Evolutionary conservation across 169 alveolate genomes (phyloP).

Genomic region (Neospora caninum): DNA sequence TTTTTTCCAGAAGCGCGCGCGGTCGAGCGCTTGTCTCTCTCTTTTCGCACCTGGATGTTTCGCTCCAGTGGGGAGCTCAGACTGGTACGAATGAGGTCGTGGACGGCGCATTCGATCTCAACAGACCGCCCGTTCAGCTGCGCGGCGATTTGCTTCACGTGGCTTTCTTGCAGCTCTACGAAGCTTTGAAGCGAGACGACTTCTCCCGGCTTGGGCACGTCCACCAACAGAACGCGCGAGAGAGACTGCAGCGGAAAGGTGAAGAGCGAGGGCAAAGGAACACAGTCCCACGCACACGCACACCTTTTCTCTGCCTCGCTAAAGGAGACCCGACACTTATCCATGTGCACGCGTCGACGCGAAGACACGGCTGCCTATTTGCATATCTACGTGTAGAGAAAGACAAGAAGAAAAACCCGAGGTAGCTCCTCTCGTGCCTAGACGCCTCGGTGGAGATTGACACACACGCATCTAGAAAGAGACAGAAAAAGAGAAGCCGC

Average conservation of each 20-base stretch:
- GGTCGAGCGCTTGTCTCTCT: background rate
- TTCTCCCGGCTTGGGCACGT: conserved; percentile 88
- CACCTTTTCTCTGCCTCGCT: too few relatives aligned
- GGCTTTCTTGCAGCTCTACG: conserved; percentile 87
- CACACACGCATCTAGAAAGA: too few relatives aligned
- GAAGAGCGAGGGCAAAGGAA: background rate
- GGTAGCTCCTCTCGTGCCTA: too few relatives aligned
- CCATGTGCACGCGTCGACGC: too few relatives aligned
- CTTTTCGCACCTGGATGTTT: conserved; percentile 74
- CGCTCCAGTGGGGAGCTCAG: conserved; percentile 89
- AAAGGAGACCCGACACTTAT: too few relatives aligned
- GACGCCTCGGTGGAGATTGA: too few relatives aligned
- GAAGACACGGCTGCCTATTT: too few relatives aligned
- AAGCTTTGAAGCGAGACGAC: conserved; percentile 88
- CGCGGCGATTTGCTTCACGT: conserved; percentile 85
- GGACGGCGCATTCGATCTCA: conserved; percentile 93
- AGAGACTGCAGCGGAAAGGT: conserved; percentile 54
- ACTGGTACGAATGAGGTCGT: conserved; percentile 88
- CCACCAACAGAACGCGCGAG: conserved; percentile 85
- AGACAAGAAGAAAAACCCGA: background rate
- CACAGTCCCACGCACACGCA: too few relatives aligned
- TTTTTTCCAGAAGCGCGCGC: too few relatives aligned
- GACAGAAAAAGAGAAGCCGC: too few relatives aligned
- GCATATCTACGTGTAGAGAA: too few relatives aligned
- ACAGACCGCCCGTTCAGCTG: conserved; percentile 85